A percentile compares a stretch with the other conserved stretches of the same genome.
Evolutionary conservation across 805 yeast genomes (phyloP).

Genomic region (Diddensiella santjacobensis): DNA sequence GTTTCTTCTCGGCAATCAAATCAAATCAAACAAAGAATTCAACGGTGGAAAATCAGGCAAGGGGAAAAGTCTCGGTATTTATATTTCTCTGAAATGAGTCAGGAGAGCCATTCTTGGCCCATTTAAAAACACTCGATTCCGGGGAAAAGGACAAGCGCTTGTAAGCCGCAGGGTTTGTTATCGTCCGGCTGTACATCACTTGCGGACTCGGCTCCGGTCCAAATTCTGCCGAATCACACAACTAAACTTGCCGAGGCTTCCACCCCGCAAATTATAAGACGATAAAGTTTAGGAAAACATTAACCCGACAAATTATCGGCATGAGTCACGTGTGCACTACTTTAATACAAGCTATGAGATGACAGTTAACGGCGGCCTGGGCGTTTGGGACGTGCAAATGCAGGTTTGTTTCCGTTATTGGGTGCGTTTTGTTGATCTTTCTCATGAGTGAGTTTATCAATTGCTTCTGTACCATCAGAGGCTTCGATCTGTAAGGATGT

Average conservation of each 20-base stretch:
- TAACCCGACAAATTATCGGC: no score
- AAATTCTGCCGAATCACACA: no score
- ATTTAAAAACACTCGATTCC: neutral
- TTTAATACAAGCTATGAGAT: no score
- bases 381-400: conserved; percentile 27
- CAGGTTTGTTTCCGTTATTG: no score
- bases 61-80: neutral
- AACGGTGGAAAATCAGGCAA: neutral
- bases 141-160: neutral
- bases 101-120: neutral
- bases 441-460: conserved; percentile 7
- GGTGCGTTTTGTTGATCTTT: neutral
- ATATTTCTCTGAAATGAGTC: neutral
- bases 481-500: conserved; percentile 22
- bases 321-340: neutral
- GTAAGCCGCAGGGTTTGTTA: neutral
- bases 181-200: neutral
- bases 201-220: neutral
- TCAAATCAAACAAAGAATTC: neutral
- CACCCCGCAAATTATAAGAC: no score
- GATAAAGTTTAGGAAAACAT: no score
- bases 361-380: conserved; percentile 28
- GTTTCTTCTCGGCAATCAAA: no score
- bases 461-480: conserved; percentile 26
- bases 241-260: neutral